Percentiles rank a stretch among this genome's conserved stretches.
Conservation (phyloP, 73 alveolate species). For the Symbiodinium pilosum region DNA sequence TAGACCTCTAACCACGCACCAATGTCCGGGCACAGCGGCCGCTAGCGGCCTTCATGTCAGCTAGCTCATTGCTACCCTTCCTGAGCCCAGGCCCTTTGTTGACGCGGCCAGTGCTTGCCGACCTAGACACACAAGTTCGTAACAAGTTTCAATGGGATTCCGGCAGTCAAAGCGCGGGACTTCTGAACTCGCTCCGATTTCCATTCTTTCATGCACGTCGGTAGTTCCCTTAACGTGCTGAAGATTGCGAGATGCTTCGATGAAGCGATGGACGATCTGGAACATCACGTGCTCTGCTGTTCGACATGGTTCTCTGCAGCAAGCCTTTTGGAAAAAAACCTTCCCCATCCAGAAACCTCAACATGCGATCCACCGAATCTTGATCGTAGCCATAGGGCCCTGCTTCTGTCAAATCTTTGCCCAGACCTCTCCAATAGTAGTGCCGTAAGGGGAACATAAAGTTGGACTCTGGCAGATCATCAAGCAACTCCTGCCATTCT, state of each 20-base stretch:
- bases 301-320: background rate
- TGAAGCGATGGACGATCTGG: conserved; percentile 1
- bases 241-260: background rate
- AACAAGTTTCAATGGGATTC: too few species aligned
- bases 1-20: too few species aligned
- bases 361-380: background rate
- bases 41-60: too few species aligned
- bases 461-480: background rate
- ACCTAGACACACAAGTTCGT: too few species aligned
- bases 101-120: too few species aligned
- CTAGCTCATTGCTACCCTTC: too few species aligned
- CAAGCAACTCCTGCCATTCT: background rate
- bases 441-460: background rate
- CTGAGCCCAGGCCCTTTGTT: too few species aligned
- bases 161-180: too few species aligned
- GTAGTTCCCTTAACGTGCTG: background rate
- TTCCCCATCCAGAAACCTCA: background rate
- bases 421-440: conserved; percentile 2
- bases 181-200: too few species aligned
- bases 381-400: conserved; percentile 5
- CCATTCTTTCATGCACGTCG: background rate
- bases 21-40: too few species aligned
- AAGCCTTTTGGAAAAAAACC: background rate
- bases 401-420: background rate
- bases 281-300: background rate